These are phyloP conservation scores for Cladosporium sp. DNA, from an alignment of 2,329 filamentous ascomycete species.

Conservation along the genomic window DNA sequence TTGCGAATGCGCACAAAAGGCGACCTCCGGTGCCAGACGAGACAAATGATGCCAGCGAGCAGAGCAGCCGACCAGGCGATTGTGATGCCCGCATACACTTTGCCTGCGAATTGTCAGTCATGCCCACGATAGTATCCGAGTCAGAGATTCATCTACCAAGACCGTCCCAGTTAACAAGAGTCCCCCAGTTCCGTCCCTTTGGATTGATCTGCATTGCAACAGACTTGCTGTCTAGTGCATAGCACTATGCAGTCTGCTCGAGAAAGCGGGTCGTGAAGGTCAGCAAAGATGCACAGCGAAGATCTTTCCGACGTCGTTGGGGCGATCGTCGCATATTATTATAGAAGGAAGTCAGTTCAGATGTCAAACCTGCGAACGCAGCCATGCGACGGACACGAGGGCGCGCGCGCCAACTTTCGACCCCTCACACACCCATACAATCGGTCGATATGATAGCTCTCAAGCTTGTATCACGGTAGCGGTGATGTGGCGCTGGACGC, in stretches of 20 bases:
- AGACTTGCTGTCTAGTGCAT: background rate
- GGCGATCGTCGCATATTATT: conserved; percentile 7
- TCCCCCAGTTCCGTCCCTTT: conserved; percentile 22
- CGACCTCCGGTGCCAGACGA: conserved; percentile 19
- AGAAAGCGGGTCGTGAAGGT: background rate
- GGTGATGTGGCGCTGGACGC: conserved; percentile 1
- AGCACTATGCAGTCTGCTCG: background rate
- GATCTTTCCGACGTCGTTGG: background rate
- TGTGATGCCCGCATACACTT: conserved; percentile 22
- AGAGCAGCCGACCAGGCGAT: conserved; percentile 21
- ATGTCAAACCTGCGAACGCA: conserved; percentile 12
- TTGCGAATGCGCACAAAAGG: conserved; percentile 25
- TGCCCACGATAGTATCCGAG: background rate
- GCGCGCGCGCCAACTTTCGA: background rate
- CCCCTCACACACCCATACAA: background rate
- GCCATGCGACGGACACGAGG: conserved; percentile 12
- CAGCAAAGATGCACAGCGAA: background rate
- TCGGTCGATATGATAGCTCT: conserved; percentile 2
- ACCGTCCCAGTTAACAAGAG: conserved; percentile 23
- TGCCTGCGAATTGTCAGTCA: conserved; percentile 8
- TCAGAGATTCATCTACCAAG: conserved; percentile 4
- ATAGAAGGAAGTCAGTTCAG: background rate
- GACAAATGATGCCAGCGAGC: conserved; percentile 19
- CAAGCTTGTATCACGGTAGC: conserved; percentile 9
- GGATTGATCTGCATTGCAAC: conserved; percentile 31